Evolutionary conservation across 2,329 filamentous ascomycete species (phyloP).

Genomic region (Fusarium protoensiforme): DNA sequence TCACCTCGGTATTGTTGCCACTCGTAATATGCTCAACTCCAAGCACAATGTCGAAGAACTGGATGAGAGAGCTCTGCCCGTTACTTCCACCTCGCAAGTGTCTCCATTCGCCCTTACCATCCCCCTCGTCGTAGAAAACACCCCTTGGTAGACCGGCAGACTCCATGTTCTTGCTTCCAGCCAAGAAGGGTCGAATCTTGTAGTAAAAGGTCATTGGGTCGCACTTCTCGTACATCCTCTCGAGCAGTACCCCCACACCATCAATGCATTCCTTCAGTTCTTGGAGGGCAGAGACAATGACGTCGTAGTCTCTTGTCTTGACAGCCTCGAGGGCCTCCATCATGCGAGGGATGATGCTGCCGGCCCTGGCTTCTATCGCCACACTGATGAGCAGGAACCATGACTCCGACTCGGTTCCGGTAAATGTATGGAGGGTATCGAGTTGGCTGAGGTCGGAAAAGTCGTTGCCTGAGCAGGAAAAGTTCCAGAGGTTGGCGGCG

Average conservation of each 20-base stretch:
- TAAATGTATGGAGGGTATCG: constrained; percentile 82
- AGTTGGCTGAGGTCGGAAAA: constrained; percentile 77
- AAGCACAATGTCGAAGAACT: constrained; percentile 90
- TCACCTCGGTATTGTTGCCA: constrained; percentile 44
- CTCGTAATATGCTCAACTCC: constrained; percentile 78
- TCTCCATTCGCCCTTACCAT: constrained; percentile 73
- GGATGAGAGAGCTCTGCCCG: constrained; percentile 90
- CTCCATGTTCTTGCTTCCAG: constrained; percentile 93
- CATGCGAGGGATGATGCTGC: constrained; percentile 80
- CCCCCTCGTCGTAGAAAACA: constrained; percentile 83
- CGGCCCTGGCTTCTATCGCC: constrained; percentile 87
- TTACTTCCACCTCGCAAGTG: constrained; percentile 92
- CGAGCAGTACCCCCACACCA: constrained; percentile 73
- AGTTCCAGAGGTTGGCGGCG: constrained; percentile 91
- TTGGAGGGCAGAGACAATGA: constrained; percentile 72
- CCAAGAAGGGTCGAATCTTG: constrained; percentile 86
- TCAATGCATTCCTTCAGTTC: constrained; percentile 75
- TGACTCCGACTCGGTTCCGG: constrained; percentile 87
- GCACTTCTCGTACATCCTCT: constrained; percentile 90
- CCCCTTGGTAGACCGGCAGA: constrained; percentile 84
- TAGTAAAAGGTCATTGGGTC: constrained; percentile 91
- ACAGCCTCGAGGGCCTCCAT: constrained; percentile 79
- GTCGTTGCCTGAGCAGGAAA: constrained; percentile 64
- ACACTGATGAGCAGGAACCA: constrained; percentile 95
- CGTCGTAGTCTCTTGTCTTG: constrained; percentile 66